phyloP scores from a whole-genome alignment of 2,329 filamentous ascomycete genomes.

The Endoconidiophora laricicola region DNA sequence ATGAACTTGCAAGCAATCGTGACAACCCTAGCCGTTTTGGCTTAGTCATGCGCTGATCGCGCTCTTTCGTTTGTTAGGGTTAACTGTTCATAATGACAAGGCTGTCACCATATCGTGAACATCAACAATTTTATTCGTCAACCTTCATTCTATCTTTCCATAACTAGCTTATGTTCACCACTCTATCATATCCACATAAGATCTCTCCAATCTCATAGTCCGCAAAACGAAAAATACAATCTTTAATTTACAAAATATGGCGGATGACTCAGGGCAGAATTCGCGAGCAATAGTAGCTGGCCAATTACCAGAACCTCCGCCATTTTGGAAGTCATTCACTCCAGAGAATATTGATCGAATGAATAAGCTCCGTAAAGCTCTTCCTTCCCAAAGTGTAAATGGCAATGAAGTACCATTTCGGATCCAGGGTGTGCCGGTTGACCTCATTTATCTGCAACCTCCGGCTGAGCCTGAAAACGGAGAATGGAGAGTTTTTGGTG shows the following conservation, averaged over 20 bases:
- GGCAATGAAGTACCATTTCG: not conserved
- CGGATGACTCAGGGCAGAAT: constrained; percentile 30
- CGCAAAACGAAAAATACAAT: too few species aligned
- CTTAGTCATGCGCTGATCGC: too few species aligned
- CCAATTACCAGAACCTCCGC: constrained; percentile 71
- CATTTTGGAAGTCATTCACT: constrained; percentile 82
- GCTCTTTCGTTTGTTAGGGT: too few species aligned
- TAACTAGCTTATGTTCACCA: too few species aligned
- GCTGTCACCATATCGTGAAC: too few species aligned
- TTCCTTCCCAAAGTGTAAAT: not conserved
- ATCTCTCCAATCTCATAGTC: not conserved
- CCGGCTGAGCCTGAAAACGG: constrained; percentile 56
- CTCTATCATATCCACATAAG: not conserved
- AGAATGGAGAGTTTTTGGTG: constrained; percentile 61
- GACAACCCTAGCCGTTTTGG: too few species aligned
- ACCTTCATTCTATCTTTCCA: too few species aligned
- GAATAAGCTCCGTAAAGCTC: constrained; percentile 25
- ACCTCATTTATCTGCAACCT: constrained; percentile 64
- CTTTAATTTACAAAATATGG: constrained; percentile 31
- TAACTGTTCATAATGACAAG: too few species aligned
- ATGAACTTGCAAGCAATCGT: too few species aligned
- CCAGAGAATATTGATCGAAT: constrained; percentile 49
- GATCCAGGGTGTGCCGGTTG: constrained; percentile 40
- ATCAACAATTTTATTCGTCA: too few species aligned
- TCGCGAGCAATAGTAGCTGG: constrained; percentile 34